Base-by-base conservation (phyloP, 176 grass and related monocot genomes). In the Elymus sibiricus region DNA sequence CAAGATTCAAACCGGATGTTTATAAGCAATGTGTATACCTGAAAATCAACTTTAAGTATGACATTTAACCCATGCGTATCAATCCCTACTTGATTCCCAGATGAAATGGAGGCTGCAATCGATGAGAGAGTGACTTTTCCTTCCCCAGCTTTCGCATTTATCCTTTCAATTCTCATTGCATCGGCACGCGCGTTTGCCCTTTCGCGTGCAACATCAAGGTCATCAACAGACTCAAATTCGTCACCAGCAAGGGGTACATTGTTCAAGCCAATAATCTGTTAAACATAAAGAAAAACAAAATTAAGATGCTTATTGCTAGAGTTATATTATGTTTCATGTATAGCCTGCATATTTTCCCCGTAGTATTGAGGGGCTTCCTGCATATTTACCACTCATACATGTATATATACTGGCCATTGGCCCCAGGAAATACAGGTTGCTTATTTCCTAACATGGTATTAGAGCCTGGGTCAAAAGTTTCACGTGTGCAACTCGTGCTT, bases 1-100 rank as follows among this genome's bases (percentile, higher is more conserved):
- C 55, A 79, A 79, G 7, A 29, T 70, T 46, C 58, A 3, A 28
- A 22, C 34, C 14, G 60, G 1, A 58, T 83, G 17, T 81, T 39
- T 70, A 6, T 58, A 76, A 86, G 11, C 21, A 68, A 74, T 62
- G 15, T 83, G 19, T 38, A 25, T 92, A 95, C 96, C 96, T 98
- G 96, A 75, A 94, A 94, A 87, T 98, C 93, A 78, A 98, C 96
- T 90, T 98, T 98, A 75, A 98, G 89, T 86, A 98, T 92, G 70
- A 98, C 90, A 86, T 98, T 98, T 69, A 98, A 76, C 76, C 89
- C 93, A 63, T 98, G 96, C 37, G 84, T 92, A 94, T 98, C 93
- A 62, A 98, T 87, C 75, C 93, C 91, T 24, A 79, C 55, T 86
- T 90, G 89, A 19, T 94, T 95, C 53, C 84, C 87, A 49, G 87